Conservation (phyloP, 2,329 filamentous ascomycete genomes). For the Diaporthe sp. region DNA sequence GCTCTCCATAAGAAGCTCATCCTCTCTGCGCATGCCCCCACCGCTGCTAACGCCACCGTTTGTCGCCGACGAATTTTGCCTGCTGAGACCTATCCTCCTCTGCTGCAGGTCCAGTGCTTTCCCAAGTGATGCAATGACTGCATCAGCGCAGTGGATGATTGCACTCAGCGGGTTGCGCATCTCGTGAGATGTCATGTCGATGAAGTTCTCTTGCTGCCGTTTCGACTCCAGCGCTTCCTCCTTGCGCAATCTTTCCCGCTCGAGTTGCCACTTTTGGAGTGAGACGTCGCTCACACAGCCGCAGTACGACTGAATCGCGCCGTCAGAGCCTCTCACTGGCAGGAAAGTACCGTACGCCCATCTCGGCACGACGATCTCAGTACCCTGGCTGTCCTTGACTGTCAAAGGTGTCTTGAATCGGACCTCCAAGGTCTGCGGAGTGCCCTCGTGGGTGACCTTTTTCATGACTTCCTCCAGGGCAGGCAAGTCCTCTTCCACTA, state of each 20-base stretch:
- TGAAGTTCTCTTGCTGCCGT: slow-evolving; percentile 84
- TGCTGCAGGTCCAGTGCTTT: slow-evolving; percentile 57
- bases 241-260: slow-evolving; percentile 63
- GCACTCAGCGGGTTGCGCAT: slow-evolving; percentile 82
- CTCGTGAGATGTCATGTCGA: slow-evolving; percentile 81
- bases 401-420: slow-evolving; percentile 63
- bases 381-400: slow-evolving; percentile 60
- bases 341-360: slow-evolving; percentile 66
- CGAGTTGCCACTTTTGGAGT: slow-evolving; percentile 65
- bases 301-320: slow-evolving; percentile 62
- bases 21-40: slow-evolving; percentile 45
- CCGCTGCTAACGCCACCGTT: slow-evolving; percentile 43
- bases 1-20: slow-evolving; percentile 62
- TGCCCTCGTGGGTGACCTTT: slow-evolving; percentile 56
- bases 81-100: slow-evolving; percentile 43
- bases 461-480: slow-evolving; percentile 57
- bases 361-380: slow-evolving; percentile 59
- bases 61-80: slow-evolving; percentile 47
- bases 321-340: slow-evolving; percentile 63
- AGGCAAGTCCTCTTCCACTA: slow-evolving; percentile 60
- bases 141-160: slow-evolving; percentile 81
- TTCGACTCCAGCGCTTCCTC: slow-evolving; percentile 71
- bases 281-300: slow-evolving; percentile 66
- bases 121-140: slow-evolving; percentile 69
- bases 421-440: slow-evolving; percentile 62